phyloP scores from a whole-genome alignment of 345 rosid genomes.

The Chamaenerion angustifolium region DNA sequence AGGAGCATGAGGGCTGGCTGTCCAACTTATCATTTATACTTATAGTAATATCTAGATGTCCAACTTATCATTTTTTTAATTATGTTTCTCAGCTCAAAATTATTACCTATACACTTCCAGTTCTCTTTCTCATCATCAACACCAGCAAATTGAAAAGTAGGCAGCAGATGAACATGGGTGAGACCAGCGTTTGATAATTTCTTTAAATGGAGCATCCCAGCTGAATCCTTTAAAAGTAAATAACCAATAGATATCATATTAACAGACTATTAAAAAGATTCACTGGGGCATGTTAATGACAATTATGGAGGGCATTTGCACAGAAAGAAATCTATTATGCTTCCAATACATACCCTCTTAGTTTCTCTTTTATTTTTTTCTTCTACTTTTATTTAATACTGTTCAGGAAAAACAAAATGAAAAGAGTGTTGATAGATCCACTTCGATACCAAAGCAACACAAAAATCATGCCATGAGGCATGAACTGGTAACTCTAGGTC shows the following conservation, averaged over 20 bases:
- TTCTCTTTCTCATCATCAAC: conserved; percentile 76
- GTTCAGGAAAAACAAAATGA: no score
- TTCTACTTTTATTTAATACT: no score
- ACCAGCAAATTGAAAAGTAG: conserved; percentile 74
- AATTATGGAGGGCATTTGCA: no score
- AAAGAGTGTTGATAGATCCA: no score
- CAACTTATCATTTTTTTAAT: background rate
- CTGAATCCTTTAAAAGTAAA: conserved; percentile 45
- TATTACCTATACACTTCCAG: conserved; percentile 70
- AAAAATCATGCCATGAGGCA: no score
- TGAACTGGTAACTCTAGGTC: no score
- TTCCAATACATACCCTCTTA: no score
- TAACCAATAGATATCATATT: background rate
- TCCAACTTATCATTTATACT: background rate
- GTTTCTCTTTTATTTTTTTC: no score
- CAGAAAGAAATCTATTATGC: no score
- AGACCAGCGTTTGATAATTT: conserved; percentile 79
- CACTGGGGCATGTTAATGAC: no score
- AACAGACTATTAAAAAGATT: background rate
- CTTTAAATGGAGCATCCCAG: conserved; percentile 62
- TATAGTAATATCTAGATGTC: no score
- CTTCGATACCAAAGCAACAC: no score
- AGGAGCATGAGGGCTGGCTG: background rate
- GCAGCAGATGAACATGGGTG: conserved; percentile 82
- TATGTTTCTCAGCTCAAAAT: background rate